Conservation (phyloP, 1,284 basidiomycete genomes). For the Cutaneotrichosporon sp. region DNA sequence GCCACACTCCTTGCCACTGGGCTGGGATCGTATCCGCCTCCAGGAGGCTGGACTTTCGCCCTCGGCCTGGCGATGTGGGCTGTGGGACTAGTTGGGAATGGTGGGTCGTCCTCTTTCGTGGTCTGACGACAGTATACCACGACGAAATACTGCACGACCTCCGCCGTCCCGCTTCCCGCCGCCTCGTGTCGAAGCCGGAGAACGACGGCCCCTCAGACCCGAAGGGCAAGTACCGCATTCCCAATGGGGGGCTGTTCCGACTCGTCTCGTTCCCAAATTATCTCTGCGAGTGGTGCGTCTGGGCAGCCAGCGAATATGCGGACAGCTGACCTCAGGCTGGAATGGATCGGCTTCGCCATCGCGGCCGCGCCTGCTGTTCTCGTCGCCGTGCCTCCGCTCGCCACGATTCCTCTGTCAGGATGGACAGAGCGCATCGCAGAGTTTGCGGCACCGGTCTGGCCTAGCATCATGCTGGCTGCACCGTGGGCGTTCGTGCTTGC, state of each 20-base stretch:
- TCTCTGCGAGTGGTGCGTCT: constrained; percentile 66
- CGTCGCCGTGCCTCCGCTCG: constrained; percentile 15
- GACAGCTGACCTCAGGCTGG: constrained; percentile 53
- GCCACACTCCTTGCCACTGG: constrained; percentile 26
- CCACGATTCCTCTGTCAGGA: background rate
- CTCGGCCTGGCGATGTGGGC: constrained; percentile 63
- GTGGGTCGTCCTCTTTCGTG: constrained; percentile 21
- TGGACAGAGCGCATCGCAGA: background rate
- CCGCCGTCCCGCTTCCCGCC: constrained; percentile 47
- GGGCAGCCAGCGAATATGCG: background rate
- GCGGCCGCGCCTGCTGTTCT: constrained; percentile 48
- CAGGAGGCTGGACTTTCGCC: constrained; percentile 54
- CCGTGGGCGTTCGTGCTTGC: constrained; percentile 70
- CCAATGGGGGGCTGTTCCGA: constrained; percentile 70
- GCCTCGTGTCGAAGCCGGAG: constrained; percentile 18
- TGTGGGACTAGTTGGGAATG: constrained; percentile 67
- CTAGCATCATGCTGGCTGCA: constrained; percentile 52
- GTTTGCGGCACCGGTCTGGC: constrained; percentile 19
- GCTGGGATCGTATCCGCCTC: constrained; percentile 31
- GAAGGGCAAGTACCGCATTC: constrained; percentile 63
- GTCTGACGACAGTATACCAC: constrained; percentile 57
- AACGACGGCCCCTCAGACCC: constrained; percentile 14
- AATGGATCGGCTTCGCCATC: constrained; percentile 75
- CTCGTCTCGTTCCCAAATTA: constrained; percentile 90
- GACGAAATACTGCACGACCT: constrained; percentile 81